Percentiles rank a stretch among this genome's conserved stretches.
Conservation (phyloP, 2,329 filamentous ascomycete species). For the Aspergillus alliaceus region DNA sequence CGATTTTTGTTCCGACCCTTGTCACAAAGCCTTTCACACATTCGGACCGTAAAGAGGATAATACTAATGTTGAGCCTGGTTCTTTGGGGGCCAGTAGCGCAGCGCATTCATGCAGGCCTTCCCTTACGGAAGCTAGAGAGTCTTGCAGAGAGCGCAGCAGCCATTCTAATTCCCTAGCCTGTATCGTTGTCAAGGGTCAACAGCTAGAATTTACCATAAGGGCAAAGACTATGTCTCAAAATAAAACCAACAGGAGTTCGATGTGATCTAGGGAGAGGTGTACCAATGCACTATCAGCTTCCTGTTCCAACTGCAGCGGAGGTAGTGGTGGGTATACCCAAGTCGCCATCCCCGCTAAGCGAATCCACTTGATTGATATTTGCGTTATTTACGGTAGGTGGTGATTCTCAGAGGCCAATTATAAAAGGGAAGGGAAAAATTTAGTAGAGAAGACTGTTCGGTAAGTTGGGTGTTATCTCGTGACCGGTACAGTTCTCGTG, state of each 20-base stretch:
- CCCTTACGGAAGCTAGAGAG: conserved; percentile 61
- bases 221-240: no score
- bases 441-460: neutral
- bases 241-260: no score
- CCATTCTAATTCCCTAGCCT: conserved; percentile 64
- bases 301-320: conserved; percentile 49
- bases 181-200: conserved; percentile 9
- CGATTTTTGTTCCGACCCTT: conserved; percentile 82
- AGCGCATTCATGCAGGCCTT: conserved; percentile 84
- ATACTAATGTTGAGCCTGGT: conserved; percentile 81
- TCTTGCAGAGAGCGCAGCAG: conserved; percentile 61
- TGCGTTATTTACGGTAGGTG: neutral
- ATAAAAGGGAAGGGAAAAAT: neutral
- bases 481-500: neutral
- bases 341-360: neutral
- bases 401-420: neutral
- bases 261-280: conserved; percentile 15
- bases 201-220: no score
- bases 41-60: conserved; percentile 85
- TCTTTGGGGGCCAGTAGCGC: conserved; percentile 81
- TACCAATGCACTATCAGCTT: conserved; percentile 56
- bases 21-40: conserved; percentile 90
- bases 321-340: conserved; percentile 57
- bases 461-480: neutral
- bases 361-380: no score